Base-by-base conservation (phyloP, 345 rosid species). In the Aegle marmelos region DNA sequence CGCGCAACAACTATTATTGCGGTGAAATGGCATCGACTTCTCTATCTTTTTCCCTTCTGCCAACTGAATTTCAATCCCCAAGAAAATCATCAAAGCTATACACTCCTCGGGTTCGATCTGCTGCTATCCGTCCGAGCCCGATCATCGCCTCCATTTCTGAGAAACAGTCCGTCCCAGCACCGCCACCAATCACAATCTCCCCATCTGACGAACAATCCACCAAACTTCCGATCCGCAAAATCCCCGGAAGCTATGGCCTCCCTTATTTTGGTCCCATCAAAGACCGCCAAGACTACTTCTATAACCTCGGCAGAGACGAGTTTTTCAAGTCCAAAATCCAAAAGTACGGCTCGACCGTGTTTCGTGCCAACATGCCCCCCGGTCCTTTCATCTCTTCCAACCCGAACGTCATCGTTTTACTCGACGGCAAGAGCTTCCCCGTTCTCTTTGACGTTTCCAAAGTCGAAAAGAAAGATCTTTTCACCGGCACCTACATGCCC, bases 401-500 rank as follows among this genome's bases (percentile, higher is more conserved):
- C 56, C 91, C 97, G 16, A 86, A 80, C 10, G 98, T 92, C 63
- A 79, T 96, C 36, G 94, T 85, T 66, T 79, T 96, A 60, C 97
- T 96, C 41, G 99, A 96, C 85, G 98, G 91, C 1, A 90, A 92
- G 87, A 94, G 98, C 86, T 96, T 96, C 68, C 97, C 97, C 0
- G 83, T 91, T 63, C 85, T 96, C n/a, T 96, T 94, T 66, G 98
- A 94, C 57, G 84, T 87, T 1, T 78, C 88, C 10, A 94, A 96
- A 82, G 98, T 96, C 21, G 97, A 94, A 70, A 96, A 96, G 83
- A 86, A 77, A 78, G 92, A 96, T 66, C 77, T 96, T 67, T 92
- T 94, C 85, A 91, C 97, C 9, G 99, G 99, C 1, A 94, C 99
- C 13, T 95, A 66, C 88, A 90, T 90, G 96, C 97, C 99, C 14